Conservation (phyloP, 345 rosid species). For the Euphorbia lathyris region DNA sequence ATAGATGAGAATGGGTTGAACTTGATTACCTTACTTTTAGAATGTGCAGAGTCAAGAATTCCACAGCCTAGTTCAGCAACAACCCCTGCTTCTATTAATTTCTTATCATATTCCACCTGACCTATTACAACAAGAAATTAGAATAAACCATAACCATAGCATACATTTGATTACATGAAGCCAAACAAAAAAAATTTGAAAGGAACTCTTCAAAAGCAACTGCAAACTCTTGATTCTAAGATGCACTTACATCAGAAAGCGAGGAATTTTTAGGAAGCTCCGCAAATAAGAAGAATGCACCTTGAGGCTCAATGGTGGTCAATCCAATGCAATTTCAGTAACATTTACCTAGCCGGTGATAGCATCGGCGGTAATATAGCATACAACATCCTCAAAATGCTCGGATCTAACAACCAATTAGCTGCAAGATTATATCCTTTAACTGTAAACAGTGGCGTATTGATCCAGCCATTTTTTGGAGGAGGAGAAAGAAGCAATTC, state of each 20-base stretch:
- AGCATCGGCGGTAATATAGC: slow-evolving; percentile 29
- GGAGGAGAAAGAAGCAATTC: slow-evolving; percentile 43
- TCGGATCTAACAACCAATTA: slow-evolving; percentile 4
- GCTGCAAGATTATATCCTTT: slow-evolving; percentile 6
- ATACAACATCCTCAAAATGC: slow-evolving; percentile 13
- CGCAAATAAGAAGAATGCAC: slow-evolving; percentile 49
- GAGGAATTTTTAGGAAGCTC: slow-evolving; percentile 44
- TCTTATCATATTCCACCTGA: slow-evolving; percentile 47
- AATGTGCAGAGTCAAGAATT: slow-evolving; percentile 51
- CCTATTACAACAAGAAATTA: slow-evolving; percentile 1
- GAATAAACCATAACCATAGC: slow-evolving; percentile 1
- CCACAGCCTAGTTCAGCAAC: slow-evolving; percentile 60
- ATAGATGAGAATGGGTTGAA: slow-evolving; percentile 43
- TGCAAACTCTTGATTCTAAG: background rate
- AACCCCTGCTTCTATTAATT: slow-evolving; percentile 49
- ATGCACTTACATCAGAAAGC: slow-evolving; percentile 42
- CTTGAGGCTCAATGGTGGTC: slow-evolving; percentile 49
- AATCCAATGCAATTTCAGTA: slow-evolving; percentile 17
- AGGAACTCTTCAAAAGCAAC: background rate
- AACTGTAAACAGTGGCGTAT: slow-evolving; percentile 5
- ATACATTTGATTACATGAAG: background rate
- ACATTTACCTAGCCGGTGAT: slow-evolving; percentile 17
- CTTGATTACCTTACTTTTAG: slow-evolving; percentile 48
- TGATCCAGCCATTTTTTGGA: slow-evolving; percentile 29
- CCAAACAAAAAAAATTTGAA: background rate